These are phyloP conservation scores for Suhomyces bribrorum DNA, from an alignment of 1,139 yeast genomes.

Conservation along the genomic window DNA sequence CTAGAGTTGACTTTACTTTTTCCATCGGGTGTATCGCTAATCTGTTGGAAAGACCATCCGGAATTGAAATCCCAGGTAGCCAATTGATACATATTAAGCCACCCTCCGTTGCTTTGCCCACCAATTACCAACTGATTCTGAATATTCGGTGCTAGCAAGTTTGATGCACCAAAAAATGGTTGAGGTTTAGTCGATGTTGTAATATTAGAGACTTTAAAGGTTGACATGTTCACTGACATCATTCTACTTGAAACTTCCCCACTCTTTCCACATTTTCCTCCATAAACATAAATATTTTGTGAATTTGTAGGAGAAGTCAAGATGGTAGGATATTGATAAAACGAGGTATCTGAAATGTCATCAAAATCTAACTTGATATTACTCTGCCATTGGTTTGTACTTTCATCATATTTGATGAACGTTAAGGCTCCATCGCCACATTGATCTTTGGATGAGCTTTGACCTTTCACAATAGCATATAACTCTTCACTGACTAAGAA, in stretches of 20 bases:
- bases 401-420: constrained; percentile 26
- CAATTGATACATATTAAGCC: constrained; percentile 62
- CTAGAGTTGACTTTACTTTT: constrained; percentile 45
- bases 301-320: constrained; percentile 36
- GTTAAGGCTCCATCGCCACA: constrained; percentile 34
- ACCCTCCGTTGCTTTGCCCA: constrained; percentile 53
- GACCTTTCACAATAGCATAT: constrained; percentile 30
- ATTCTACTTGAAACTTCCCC: constrained; percentile 37
- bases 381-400: constrained; percentile 26
- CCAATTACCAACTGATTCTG: constrained; percentile 49
- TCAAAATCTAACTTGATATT: constrained; percentile 22
- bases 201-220: constrained; percentile 31
- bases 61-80: constrained; percentile 61
- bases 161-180: constrained; percentile 49
- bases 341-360: constrained; percentile 31
- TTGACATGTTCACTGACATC: constrained; percentile 30
- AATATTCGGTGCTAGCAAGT: constrained; percentile 45
- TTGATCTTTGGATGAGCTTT: constrained; percentile 16
- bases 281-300: constrained; percentile 46
- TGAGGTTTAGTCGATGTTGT: constrained; percentile 51
- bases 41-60: constrained; percentile 56
- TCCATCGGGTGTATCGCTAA: constrained; percentile 22
- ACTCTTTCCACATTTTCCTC: constrained; percentile 37
- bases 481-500: constrained; percentile 32
- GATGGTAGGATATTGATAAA: constrained; percentile 35